A percentile compares a stretch with the other conserved stretches of the same genome.
Conservation (phyloP, 176 grass and related monocot genomes). For the Phoenix roebelenii region DNA sequence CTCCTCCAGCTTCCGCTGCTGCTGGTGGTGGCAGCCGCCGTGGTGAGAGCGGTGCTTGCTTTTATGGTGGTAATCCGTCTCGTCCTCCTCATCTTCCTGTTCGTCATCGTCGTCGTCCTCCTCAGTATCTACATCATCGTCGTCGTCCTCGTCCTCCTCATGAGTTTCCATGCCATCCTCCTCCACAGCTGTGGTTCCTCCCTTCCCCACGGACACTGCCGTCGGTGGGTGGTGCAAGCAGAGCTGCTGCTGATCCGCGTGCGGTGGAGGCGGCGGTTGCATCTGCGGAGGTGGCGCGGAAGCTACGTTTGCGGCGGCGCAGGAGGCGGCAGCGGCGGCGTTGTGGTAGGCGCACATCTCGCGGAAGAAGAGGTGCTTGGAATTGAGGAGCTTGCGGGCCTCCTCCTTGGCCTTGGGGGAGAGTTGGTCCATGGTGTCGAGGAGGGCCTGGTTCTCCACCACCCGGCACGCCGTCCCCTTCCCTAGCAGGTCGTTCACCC, state of each 20-base stretch:
- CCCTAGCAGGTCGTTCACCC: conserved; percentile 80
- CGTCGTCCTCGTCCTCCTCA: conserved; percentile 30
- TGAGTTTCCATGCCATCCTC: conserved; percentile 4
- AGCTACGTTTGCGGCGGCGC: not conserved
- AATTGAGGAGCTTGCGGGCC: conserved; percentile 81
- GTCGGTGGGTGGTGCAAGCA: conserved; percentile 16
- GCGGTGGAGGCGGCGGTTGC: not conserved
- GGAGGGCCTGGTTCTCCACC: conserved; percentile 64
- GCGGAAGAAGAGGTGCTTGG: conserved; percentile 96
- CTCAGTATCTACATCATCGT: conserved; percentile 8
- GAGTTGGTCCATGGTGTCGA: conserved; percentile 69
- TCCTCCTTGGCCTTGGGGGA: conserved; percentile 67
- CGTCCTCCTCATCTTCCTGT: conserved; percentile 20
- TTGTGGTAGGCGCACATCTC: conserved; percentile 99
- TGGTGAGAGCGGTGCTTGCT: not conserved
- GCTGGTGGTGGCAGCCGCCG: not conserved
- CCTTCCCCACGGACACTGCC: not conserved
- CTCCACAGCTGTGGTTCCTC: not conserved
- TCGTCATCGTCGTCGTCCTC: not conserved
- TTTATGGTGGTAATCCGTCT: conserved; percentile 1
- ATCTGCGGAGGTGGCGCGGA: too few species aligned
- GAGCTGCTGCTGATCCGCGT: conserved; percentile 8
- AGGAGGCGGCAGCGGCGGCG: conserved; percentile 5
- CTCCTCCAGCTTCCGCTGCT: conserved; percentile 9
- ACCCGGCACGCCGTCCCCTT: conserved; percentile 73